phyloP scores from a whole-genome alignment of 2,329 filamentous ascomycete species.

The Fusarium pininemorale region DNA sequence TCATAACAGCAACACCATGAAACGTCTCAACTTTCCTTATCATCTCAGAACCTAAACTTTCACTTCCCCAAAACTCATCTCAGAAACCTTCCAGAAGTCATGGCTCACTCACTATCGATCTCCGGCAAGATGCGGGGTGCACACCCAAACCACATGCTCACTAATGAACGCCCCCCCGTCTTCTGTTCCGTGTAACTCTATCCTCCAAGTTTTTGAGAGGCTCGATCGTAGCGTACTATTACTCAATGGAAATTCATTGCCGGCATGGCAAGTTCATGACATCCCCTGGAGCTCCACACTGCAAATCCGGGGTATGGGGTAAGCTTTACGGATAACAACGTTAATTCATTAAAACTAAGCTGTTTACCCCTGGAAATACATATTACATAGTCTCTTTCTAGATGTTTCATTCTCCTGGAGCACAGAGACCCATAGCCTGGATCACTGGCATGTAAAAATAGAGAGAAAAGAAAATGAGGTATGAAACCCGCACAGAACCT shows the following conservation, averaged over 20 bases:
- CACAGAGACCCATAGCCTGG: fast-evolving
- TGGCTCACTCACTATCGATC: neutral
- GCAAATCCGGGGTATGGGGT: constrained; percentile 1
- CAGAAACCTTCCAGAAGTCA: neutral
- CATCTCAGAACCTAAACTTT: fast-evolving
- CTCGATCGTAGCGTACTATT: neutral
- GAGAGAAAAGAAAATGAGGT: neutral
- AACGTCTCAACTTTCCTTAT: neutral
- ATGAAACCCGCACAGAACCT: fast-evolving
- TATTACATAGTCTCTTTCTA: too few species aligned
- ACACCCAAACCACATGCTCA: neutral
- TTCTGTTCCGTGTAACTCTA: neutral
- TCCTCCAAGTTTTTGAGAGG: neutral
- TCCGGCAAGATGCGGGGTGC: neutral
- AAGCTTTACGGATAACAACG: neutral
- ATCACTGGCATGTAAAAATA: neutral
- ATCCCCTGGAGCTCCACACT: neutral
- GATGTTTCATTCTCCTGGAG: neutral
- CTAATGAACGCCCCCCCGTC: neutral
- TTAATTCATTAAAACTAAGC: neutral
- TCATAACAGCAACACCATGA: neutral
- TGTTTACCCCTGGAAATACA: neutral
- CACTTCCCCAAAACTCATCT: too few species aligned
- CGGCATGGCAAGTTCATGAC: neutral
- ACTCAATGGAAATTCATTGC: neutral